Conservation (phyloP, 345 rosid genomes). For the Hibiscus trionum region DNA sequence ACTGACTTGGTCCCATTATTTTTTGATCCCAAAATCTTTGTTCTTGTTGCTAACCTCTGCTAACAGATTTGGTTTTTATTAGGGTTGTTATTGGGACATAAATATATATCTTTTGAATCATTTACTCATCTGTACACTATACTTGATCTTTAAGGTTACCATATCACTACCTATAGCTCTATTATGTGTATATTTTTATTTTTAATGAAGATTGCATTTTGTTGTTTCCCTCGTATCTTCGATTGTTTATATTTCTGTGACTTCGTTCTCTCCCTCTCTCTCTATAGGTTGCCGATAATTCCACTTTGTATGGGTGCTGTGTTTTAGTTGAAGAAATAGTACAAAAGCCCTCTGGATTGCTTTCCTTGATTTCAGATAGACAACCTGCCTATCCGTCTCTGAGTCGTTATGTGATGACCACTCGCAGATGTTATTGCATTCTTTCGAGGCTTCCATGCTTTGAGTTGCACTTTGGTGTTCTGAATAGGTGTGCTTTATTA, state of each 20-base stretch:
- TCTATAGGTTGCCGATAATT: conserved; percentile 75
- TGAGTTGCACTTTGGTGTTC: conserved; percentile 82
- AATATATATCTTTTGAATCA: background rate
- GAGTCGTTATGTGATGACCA: conserved; percentile 69
- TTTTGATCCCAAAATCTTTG: background rate
- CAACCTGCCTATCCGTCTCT: conserved; percentile 48
- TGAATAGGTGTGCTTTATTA: conserved; percentile 50
- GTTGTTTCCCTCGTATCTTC: background rate
- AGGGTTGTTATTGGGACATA: background rate
- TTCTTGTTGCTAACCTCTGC: background rate
- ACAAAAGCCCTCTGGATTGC: conserved; percentile 88
- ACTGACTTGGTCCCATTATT: background rate
- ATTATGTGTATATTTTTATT: background rate
- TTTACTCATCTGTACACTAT: background rate
- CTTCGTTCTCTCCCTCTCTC: background rate
- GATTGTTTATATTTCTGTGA: background rate
- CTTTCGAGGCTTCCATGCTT: conserved; percentile 92
- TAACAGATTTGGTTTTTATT: background rate
- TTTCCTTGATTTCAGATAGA: conserved; percentile 66
- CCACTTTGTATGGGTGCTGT: conserved; percentile 92
- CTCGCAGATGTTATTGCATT: conserved; percentile 95
- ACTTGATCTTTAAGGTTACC: background rate
- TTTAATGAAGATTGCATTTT: background rate
- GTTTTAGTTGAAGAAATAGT: conserved; percentile 81
- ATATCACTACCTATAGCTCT: background rate